Conservation (phyloP, 495 filamentous ascomycete species). For the Talaromyces stipitatus region DNA sequence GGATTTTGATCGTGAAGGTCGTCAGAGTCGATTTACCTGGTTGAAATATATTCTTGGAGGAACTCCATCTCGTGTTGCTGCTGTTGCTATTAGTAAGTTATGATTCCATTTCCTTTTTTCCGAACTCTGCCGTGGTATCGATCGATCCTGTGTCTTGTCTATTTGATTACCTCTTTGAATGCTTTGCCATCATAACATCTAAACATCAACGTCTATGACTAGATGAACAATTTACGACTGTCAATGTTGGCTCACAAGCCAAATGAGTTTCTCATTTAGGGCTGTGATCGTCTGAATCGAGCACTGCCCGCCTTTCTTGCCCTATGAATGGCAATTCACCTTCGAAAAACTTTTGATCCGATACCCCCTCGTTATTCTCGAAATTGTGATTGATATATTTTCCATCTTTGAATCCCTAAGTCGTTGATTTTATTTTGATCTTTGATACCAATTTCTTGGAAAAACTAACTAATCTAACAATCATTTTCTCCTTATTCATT, state of each 20-base stretch:
- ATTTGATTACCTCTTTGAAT: background rate
- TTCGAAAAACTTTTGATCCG: background rate
- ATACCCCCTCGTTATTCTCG: too few relatives aligned
- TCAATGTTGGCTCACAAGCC: background rate
- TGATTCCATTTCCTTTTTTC: conserved; percentile 4
- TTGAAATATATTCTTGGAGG: conserved; percentile 38
- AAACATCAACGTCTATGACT: conserved; percentile 4
- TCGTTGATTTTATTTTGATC: background rate
- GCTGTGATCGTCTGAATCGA: background rate
- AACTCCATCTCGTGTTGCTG: conserved; percentile 29
- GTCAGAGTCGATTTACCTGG: conserved; percentile 41
- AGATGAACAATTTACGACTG: conserved; percentile 2
- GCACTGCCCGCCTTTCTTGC: background rate
- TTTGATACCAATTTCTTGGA: background rate
- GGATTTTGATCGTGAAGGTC: conserved; percentile 77
- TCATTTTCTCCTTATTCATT: background rate
- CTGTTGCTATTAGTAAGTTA: conserved; percentile 41
- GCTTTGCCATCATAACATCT: background rate
- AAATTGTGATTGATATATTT: too few relatives aligned
- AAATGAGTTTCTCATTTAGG: background rate
- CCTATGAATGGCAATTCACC: background rate
- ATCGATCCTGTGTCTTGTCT: background rate
- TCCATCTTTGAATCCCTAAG: too few relatives aligned
- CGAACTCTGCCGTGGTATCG: background rate
- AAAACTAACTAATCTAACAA: conserved; percentile 1